A percentile compares a stretch with the other conserved stretches of the same genome.
phyloP scores from a whole-genome alignment of 2,329 filamentous ascomycete genomes.

The Trichoderma guizhouense region DNA sequence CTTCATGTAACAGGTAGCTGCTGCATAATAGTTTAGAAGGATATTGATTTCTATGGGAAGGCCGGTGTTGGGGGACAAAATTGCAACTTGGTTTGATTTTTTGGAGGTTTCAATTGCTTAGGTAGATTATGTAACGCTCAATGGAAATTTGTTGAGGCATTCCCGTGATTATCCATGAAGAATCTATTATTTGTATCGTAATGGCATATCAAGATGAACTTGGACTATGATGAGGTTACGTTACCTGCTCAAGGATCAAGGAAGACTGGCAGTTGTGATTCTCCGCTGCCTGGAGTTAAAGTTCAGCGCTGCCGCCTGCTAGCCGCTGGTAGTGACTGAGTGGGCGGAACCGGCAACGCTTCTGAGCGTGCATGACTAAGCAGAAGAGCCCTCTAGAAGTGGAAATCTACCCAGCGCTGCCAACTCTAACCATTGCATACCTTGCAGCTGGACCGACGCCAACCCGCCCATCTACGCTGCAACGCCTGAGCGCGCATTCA shows the following conservation, averaged over 20 bases:
- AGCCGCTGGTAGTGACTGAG: not conserved
- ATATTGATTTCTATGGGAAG: constrained; percentile 14
- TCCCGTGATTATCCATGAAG: not conserved
- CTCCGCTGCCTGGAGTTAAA: not conserved
- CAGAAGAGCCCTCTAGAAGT: constrained; percentile 24
- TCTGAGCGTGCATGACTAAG: constrained; percentile 15
- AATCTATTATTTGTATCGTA: not conserved
- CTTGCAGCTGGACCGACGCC: constrained; percentile 25
- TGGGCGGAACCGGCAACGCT: not conserved
- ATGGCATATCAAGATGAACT: not conserved
- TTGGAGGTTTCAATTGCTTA: not conserved
- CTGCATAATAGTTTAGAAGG: not conserved
- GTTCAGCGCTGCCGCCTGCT: constrained; percentile 5
- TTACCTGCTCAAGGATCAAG: not conserved
- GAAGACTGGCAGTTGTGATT: not conserved
- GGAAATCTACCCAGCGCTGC: constrained; percentile 31
- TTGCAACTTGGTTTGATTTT: not conserved
- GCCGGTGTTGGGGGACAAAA: not conserved
- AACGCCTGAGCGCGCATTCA: constrained; percentile 18
- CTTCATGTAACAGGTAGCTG: constrained; percentile 17
- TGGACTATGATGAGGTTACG: not conserved
- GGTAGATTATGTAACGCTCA: not conserved
- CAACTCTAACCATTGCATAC: constrained; percentile 40
- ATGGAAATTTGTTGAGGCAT: not conserved
- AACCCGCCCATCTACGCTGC: constrained; percentile 17